Evolutionary conservation across 1,284 basidiomycete genomes (phyloP).

Genomic region (Hypsizygus ulmarius): DNA sequence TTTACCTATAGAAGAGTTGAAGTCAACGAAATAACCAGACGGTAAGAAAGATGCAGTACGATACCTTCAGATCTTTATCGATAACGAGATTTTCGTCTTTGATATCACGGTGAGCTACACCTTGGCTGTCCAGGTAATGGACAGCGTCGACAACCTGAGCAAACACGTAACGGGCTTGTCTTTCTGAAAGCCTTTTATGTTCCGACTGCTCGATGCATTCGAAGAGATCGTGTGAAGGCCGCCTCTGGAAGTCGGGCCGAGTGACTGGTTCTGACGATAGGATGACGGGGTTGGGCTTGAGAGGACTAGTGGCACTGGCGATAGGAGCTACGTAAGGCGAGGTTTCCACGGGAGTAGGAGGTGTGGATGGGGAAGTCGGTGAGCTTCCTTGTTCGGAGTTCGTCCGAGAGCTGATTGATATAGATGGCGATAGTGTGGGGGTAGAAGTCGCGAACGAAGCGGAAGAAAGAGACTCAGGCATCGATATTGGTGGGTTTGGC

Average conservation of each 20-base stretch:
- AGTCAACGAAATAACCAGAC: slow-evolving; percentile 1
- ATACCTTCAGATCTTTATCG: slow-evolving; percentile 70
- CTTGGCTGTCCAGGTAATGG: slow-evolving; percentile 70
- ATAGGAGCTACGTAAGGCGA: too few relatives aligned
- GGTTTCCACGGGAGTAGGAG: slow-evolving; percentile 4
- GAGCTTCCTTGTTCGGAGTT: slow-evolving; percentile 44
- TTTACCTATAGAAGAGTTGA: slow-evolving; percentile 59
- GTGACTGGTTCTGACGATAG: slow-evolving; percentile 10
- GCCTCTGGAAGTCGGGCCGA: slow-evolving; percentile 57
- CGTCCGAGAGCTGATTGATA: slow-evolving; percentile 45
- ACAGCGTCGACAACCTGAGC: slow-evolving; percentile 86
- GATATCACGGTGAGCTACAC: slow-evolving; percentile 88
- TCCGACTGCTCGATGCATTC: slow-evolving; percentile 89
- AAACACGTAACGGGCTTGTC: slow-evolving; percentile 80
- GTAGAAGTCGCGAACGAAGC: slow-evolving; percentile 41
- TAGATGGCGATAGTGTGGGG: slow-evolving; percentile 56
- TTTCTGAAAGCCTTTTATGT: slow-evolving; percentile 77
- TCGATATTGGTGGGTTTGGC: slow-evolving; percentile 19
- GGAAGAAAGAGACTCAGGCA: slow-evolving; percentile 26
- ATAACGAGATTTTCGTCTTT: slow-evolving; percentile 94
- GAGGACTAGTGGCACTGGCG: slow-evolving; percentile 14
- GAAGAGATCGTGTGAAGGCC: slow-evolving; percentile 87
- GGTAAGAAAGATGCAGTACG: slow-evolving; percentile 10
- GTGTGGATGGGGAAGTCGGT: slow-evolving; percentile 26
- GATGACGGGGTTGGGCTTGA: slow-evolving; percentile 2